Evolutionary conservation across 2,329 filamentous ascomycete genomes (phyloP).

Genomic region (Pseudogymnoascus sp.): DNA sequence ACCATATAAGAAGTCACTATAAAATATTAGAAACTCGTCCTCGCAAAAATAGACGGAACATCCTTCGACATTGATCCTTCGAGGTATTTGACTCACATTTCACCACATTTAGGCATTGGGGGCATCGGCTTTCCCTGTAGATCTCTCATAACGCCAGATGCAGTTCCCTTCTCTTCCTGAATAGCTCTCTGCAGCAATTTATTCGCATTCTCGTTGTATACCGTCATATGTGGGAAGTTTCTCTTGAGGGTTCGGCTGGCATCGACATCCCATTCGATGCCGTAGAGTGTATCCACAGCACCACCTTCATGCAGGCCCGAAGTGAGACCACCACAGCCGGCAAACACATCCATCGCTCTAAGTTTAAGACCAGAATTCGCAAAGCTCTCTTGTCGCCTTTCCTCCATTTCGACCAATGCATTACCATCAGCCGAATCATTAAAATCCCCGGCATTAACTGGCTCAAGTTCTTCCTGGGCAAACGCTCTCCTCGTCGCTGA

Average conservation of each 20-base stretch:
- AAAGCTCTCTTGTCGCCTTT: neutral
- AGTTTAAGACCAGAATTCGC: conserved; percentile 2
- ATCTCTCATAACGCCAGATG: conserved; percentile 10
- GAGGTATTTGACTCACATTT: conserved; percentile 10
- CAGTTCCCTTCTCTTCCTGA: conserved; percentile 9
- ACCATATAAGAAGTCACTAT: conserved; percentile 15
- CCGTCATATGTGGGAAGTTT: conserved; percentile 5
- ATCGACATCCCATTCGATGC: conserved; percentile 4
- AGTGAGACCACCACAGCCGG: conserved; percentile 3
- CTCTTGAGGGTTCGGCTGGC: neutral
- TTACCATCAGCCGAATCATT: neutral
- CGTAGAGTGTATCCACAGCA: neutral
- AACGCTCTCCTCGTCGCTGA: neutral
- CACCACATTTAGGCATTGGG: conserved; percentile 14
- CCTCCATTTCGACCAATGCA: neutral
- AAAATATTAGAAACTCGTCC: neutral
- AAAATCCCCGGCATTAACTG: neutral
- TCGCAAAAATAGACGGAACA: neutral
- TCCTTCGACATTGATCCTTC: neutral
- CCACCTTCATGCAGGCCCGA: neutral
- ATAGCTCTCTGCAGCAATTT: conserved; percentile 12
- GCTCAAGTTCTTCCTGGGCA: conserved; percentile 4
- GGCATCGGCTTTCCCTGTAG: conserved; percentile 10
- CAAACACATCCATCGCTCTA: conserved; percentile 8
- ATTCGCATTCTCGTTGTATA: conserved; percentile 16